Evolutionary conservation across 2,329 filamentous ascomycete genomes (phyloP), one percentile per base, ranked within the genome.

Genomic region (Fusarium siculi): DNA sequence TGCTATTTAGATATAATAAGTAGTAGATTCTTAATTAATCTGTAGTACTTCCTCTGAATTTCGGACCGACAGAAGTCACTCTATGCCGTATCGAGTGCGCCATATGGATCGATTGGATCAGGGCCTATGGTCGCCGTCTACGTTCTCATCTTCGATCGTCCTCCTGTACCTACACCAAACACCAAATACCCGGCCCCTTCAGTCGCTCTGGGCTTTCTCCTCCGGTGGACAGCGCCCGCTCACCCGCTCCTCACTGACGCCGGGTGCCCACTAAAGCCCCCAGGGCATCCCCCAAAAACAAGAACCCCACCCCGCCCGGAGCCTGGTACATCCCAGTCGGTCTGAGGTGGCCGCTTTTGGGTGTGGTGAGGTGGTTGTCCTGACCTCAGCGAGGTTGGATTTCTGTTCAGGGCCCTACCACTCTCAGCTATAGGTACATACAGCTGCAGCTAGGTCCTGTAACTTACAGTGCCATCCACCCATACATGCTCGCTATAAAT

Each of bases 341-440:
- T 66, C 65, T 66, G 65, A 68, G 47, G 55, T 70, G 63, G 64
- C 70, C 66, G 70, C 65, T 59, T 70, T 69, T 73, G 54, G 64
- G 57, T 52, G 56, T 66, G 49, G 55, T 63, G 66, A 68, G 36
- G 57, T 68, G 66, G 50, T 64, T 68, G 66, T 50, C 66, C 57
- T 68, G 66, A 57, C 60, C 59, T 73, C 70, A 70, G 56, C 62
- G 62, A 50, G 40, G 61, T 71, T 65, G 57, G 44, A 56, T 52
- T 58, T 50, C 28, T 68, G 44, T 68, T 46, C 66, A 73, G 70
- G 70, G 66, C 71, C 57, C 70, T 58, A 71, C 62, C 52, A 12
- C 50, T 70, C 66, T 63, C 66, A 69, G 66, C 65, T 69, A 58
- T 23, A 50, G 30, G 30, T 50, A 34, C 30, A 23, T 32, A 21